Conservation (phyloP, 2,329 filamentous ascomycete species). For the Thielaviopsis ethacetica region DNA sequence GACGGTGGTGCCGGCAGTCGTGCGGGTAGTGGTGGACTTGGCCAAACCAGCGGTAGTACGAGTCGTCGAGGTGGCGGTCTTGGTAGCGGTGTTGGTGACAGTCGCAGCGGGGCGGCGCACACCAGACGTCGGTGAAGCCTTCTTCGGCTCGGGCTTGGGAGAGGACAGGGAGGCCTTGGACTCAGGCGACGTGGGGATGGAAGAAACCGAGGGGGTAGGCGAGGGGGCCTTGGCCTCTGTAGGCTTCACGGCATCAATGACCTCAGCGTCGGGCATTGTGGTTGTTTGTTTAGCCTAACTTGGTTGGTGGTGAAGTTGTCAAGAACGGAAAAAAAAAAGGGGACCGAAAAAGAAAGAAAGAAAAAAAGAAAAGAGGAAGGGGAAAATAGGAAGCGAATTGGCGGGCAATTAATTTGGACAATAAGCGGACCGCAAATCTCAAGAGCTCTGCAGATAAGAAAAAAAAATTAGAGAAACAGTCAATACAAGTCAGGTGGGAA, state of each 20-base stretch:
- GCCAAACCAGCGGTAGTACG: slow-evolving; percentile 14
- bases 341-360: not conserved
- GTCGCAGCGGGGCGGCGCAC: slow-evolving; percentile 21
- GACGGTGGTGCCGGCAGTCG: slow-evolving; percentile 23
- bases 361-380: not conserved
- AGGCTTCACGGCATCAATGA: slow-evolving; percentile 27
- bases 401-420: not conserved
- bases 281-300: not conserved
- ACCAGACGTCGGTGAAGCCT: slow-evolving; percentile 19
- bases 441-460: slow-evolving; percentile 4
- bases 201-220: slow-evolving; percentile 17
- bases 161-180: slow-evolving; percentile 17
- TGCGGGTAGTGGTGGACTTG: slow-evolving; percentile 22
- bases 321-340: slow-evolving; percentile 4
- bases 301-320: slow-evolving; percentile 14
- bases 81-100: slow-evolving; percentile 7
- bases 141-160: slow-evolving; percentile 21
- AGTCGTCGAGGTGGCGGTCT: slow-evolving; percentile 18
- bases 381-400: not conserved
- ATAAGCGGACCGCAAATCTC: slow-evolving; percentile 4
- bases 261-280: slow-evolving; percentile 32
- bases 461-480: not conserved
- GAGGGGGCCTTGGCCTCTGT: slow-evolving; percentile 24
- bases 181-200: slow-evolving; percentile 19
- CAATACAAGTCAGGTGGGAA: slow-evolving; percentile 1